Base-by-base conservation (phyloP, 2,329 filamentous ascomycete genomes). In the Ceratocystis destructans region DNA sequence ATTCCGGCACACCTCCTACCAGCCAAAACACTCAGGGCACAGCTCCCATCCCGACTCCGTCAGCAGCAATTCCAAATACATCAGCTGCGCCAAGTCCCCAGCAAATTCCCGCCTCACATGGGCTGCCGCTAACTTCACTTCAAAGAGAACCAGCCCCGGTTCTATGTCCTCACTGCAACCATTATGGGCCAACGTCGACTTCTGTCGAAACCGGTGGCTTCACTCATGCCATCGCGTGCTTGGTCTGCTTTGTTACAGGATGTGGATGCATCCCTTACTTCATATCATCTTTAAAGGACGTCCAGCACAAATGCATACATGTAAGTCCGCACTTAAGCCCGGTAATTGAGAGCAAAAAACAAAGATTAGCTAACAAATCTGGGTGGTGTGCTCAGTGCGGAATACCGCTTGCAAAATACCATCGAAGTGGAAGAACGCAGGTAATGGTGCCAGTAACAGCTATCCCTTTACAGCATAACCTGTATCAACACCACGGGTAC, bases 241-340 rank as follows among this genome's bases (percentile, higher is more conserved):
- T 72, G 4, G 66, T 67, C 6, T 72, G 70, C 45, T 71, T 67
- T 41, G 64, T 71, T 20, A 68, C 66, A 33, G 70, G 69, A 25
- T 67, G 71, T 10, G 70, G 71, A 1, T 72, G 70, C 41, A 69
- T 72, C 48, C 71, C 71, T 0, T 72, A 72, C 61, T 64, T 70
- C 20, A 68, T 71, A 5, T 65, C 64, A 0, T 66, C 67, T 0
- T 48, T 72, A 3, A 72, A 72, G 64, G 71, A 72, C 45, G 70
- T 69, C 15, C 66, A 66, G 5, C 71, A 72, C 48, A 70, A 69
- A 53, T 72, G 71, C 62, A 55, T 64, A 20, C 69, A 68, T 62
- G 70, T 71, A 67, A 4, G 37, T 41, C 3, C 10, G 10, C 3
- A 5, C 37, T 4, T 5, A 41, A 41, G 12, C 37, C 37, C 12